phyloP scores from a whole-genome alignment of 164 flowering plant species.

The Stephania cephalantha region DNA sequence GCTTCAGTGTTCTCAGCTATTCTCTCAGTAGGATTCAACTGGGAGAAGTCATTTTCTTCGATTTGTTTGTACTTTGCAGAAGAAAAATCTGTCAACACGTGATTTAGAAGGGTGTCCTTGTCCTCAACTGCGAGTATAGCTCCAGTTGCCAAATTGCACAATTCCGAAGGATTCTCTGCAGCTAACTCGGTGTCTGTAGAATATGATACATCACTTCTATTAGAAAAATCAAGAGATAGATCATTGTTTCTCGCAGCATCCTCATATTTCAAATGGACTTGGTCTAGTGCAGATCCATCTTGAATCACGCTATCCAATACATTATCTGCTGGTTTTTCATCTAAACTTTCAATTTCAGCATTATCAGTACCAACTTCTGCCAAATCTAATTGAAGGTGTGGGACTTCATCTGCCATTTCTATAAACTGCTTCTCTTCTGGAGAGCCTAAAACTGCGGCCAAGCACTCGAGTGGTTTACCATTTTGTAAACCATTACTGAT shows the following conservation, averaged over 20 bases:
- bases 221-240: constrained; percentile 16
- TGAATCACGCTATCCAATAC: constrained; percentile 13
- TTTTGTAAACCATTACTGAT: constrained; percentile 12
- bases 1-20: constrained; percentile 18
- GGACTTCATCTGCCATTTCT: constrained; percentile 18
- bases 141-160: constrained; percentile 16
- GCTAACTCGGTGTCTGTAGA: constrained; percentile 1
- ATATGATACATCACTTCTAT: neutral
- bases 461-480: constrained; percentile 12
- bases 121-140: constrained; percentile 3
- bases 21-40: constrained; percentile 7
- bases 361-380: constrained; percentile 16
- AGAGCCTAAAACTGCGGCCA: constrained; percentile 10
- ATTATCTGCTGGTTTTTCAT: constrained; percentile 9
- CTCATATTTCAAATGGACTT: constrained; percentile 4
- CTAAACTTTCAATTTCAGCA: constrained; percentile 17
- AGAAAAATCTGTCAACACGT: constrained; percentile 16
- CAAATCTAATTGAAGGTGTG: constrained; percentile 18
- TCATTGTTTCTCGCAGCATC: constrained; percentile 13
- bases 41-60: constrained; percentile 14
- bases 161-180: constrained; percentile 10
- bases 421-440: constrained; percentile 20
- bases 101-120: constrained; percentile 5
- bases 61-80: constrained; percentile 2
- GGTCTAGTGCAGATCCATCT: constrained; percentile 6